Base-by-base conservation (phyloP, 2,329 filamentous ascomycete species). In the Colletotrichum sp. region DNA sequence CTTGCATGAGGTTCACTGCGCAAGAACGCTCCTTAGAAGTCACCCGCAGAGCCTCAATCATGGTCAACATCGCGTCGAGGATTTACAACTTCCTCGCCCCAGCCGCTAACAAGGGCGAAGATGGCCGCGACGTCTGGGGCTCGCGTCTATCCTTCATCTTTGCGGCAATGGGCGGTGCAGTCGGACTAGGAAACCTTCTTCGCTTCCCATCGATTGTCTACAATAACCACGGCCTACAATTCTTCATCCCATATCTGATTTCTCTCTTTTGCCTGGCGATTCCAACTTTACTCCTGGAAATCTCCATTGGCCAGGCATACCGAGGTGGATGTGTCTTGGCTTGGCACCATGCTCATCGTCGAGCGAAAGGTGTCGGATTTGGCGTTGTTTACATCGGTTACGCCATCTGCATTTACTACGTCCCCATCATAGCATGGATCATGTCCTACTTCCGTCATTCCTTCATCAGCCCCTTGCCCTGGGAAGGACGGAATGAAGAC, bases 231-330 rank as follows among this genome's bases (percentile, higher is more conserved):
- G 89, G 89, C 10, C 82, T 90, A 1, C 90, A 91, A 75, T 91
- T 88, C 88, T 91, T 90, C 79, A 88, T 91, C 22, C 89, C 89
- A 0, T 91, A 91, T 73, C 76, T 89, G 13, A 81, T 90, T 9
- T 88, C 89, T 0, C 84, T 91, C 5, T 86, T 88, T 69, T 80
- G 89, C 13, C 84, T 91, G 52, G 89, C 89, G 15, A 90, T 91
- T 22, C 90, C 89, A 0, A 85, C 88, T 0, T 84, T 91, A 12
- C 85, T 89, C 7, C 85, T 91, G 28, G 89, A 91, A 76, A 89
- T 91, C 66, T 93, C 93, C 44, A 94, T 94, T 39, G 95, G 95
- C 65, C 94, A 90, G 74, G 88, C 89, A 1, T 90, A 90, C 77
- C 88, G 89, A 5, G 88, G 88, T 30, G 89, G 89, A 15, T 86